phyloP scores from a whole-genome alignment of 140 eudicot genomes.

The Ambrosia hybrid region DNA sequence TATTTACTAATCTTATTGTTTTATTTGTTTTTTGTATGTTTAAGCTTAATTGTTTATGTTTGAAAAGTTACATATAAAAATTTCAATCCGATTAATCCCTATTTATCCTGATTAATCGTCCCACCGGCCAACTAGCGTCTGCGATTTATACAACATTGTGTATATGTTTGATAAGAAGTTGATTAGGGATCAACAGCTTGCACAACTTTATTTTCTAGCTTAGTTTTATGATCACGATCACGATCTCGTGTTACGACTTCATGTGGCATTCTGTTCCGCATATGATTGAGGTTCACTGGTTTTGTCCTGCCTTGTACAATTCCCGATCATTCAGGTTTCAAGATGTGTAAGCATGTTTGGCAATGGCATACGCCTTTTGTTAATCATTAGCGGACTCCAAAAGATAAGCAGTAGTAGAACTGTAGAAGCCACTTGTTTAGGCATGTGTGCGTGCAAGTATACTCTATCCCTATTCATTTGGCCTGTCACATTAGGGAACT shows the following conservation, averaged over 20 bases:
- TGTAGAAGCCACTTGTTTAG: background rate
- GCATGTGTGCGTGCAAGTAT: background rate
- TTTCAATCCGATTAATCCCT: too few relatives aligned
- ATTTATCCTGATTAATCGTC: too few relatives aligned
- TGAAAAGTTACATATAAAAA: too few relatives aligned
- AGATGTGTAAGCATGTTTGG: background rate
- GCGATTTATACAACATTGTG: too few relatives aligned
- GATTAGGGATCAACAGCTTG: background rate
- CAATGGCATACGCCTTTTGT: background rate
- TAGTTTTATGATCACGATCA: too few relatives aligned
- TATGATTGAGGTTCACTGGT: background rate
- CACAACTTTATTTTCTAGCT: background rate
- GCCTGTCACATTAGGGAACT: background rate
- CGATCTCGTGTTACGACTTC: background rate
- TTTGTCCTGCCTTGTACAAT: background rate
- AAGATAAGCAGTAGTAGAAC: background rate
- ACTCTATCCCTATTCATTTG: background rate
- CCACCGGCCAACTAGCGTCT: too few relatives aligned
- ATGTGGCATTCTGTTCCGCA: too few relatives aligned
- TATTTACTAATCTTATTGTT: too few relatives aligned
- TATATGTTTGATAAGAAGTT: constrained; percentile 12
- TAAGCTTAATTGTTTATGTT: too few relatives aligned
- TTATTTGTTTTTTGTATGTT: background rate
- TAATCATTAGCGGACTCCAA: background rate
- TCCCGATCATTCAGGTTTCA: background rate